Conservation (phyloP, 2,329 filamentous ascomycete genomes). For the Acephala macrosclerotiorum region DNA sequence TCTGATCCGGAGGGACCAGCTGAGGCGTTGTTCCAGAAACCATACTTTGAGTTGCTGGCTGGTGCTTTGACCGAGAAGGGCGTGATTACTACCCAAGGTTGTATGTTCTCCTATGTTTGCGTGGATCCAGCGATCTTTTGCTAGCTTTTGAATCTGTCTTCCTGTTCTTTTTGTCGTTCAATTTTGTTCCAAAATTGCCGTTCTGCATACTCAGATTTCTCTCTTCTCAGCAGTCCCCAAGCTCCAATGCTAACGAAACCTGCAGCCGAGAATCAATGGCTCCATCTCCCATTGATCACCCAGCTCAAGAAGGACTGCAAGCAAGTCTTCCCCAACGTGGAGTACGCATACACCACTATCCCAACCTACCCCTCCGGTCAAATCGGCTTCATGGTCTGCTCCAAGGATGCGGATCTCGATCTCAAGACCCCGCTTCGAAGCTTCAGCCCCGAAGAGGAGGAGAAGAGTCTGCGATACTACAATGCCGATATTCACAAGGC, state of each 20-base stretch:
- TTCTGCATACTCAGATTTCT: not conserved
- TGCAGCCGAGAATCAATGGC: constrained; percentile 98
- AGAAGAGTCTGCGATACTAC: constrained; percentile 95
- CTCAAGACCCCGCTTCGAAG: constrained; percentile 84
- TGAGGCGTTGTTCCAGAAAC: constrained; percentile 97
- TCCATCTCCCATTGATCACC: constrained; percentile 92
- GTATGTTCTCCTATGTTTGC: constrained; percentile 78
- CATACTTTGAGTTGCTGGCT: constrained; percentile 94
- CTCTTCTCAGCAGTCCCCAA: not conserved
- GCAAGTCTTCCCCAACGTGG: constrained; percentile 95
- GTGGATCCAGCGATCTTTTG: constrained; percentile 29
- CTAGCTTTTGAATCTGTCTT: constrained; percentile 20
- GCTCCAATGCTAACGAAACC: constrained; percentile 22
- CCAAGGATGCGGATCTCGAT: constrained; percentile 87
- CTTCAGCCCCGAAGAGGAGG: constrained; percentile 89
- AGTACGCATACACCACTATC: constrained; percentile 99
- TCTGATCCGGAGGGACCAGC: constrained; percentile 97
- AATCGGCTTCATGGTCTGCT: constrained; percentile 99
- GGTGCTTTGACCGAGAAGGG: constrained; percentile 92
- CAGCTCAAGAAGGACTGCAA: constrained; percentile 97
- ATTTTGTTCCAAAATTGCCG: not conserved
- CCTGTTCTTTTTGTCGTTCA: constrained; percentile 11
- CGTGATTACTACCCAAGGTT: constrained; percentile 99
- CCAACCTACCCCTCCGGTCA: constrained; percentile 98
- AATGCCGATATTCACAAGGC: constrained; percentile 96